These are phyloP conservation scores for Penicillium freii DNA, from an alignment of 2,329 filamentous ascomycete genomes.

Conservation along the genomic window DNA sequence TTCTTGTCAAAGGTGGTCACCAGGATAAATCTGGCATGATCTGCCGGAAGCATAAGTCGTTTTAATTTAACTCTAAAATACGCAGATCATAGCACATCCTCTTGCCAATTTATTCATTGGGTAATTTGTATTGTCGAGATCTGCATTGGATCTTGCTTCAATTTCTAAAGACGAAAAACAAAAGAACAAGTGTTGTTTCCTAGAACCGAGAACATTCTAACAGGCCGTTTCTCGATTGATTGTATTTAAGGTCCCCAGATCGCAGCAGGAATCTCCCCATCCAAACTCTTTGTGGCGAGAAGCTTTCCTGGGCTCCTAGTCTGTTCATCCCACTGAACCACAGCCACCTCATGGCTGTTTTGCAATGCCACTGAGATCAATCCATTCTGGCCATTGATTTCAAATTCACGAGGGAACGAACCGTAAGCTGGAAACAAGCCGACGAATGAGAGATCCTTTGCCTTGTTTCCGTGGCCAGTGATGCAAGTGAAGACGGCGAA, in stretches of 20 bases:
- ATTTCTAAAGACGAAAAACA: background rate
- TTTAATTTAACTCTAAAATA: background rate
- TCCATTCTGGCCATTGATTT: constrained; percentile 59
- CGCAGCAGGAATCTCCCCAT: constrained; percentile 13
- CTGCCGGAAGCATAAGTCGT: too few species aligned
- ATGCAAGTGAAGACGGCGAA: constrained; percentile 15
- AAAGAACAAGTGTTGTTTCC: background rate
- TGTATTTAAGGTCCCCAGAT: constrained; percentile 10
- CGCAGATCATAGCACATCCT: background rate
- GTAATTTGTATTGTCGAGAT: background rate
- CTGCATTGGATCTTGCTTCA: background rate
- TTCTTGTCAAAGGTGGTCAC: background rate
- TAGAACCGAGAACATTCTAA: background rate
- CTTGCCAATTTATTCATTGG: background rate
- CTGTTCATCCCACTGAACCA: constrained; percentile 57
- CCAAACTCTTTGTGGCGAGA: constrained; percentile 2
- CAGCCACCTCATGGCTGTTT: constrained; percentile 54
- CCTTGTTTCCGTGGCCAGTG: background rate
- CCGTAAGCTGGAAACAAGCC: constrained; percentile 63
- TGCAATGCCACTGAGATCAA: constrained; percentile 57
- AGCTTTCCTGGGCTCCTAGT: constrained; percentile 54
- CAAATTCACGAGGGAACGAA: constrained; percentile 62
- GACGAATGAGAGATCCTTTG: constrained; percentile 37
- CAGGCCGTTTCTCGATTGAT: background rate
- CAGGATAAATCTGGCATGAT: background rate